Base-by-base conservation (phyloP, 2,329 filamentous ascomycete species). In the Cadophora sp. region DNA sequence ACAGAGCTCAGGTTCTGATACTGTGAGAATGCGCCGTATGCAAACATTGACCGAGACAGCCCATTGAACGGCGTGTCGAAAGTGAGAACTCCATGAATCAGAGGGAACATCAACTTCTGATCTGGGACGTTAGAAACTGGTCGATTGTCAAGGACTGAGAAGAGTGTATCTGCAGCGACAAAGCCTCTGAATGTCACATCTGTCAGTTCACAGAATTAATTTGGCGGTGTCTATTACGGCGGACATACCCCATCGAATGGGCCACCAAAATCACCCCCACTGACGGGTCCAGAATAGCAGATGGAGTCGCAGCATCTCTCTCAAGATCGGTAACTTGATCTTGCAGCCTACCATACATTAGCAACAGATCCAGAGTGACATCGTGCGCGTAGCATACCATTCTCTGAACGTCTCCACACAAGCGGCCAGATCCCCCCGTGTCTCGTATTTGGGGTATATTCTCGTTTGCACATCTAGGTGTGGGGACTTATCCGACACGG, bases 1-100 rank as follows among this genome's bases (percentile, higher is more conserved):
- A 87, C 84, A 58, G 79, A 81, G 76, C 81, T 85, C 70, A 88
- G 83, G 66, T 86, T 87, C 67, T 85, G 82, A 73, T 87, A 88
- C 76, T 87, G 87, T 62, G 84, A 86, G 65, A 88, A 87, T 37
- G 85, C 86, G 55, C 86, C 86, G 70, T 88, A 88, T 55, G 87
- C 86, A 69, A 88, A 87, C 85, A 88, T 86, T 60, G 84, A 85
- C 14, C 86, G 80, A 2, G 86, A 84, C 19, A 88, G 83, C 7
- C 90, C 90, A 67, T 93, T 89, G 79, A 91, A 97, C 0, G 94
- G 94, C 0, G 94, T 97, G 79, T 97, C 93, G 74, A 96, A 96
- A 7, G 92, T 88, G 40, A 97, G 83, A 19, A 97, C 84, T 61
- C 91, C 93, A 75, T 93, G 91, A 68, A 97, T 91, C 64, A 92